Base-by-base conservation (phyloP, 805 yeast species). In the Priceomyces haplophilus region DNA sequence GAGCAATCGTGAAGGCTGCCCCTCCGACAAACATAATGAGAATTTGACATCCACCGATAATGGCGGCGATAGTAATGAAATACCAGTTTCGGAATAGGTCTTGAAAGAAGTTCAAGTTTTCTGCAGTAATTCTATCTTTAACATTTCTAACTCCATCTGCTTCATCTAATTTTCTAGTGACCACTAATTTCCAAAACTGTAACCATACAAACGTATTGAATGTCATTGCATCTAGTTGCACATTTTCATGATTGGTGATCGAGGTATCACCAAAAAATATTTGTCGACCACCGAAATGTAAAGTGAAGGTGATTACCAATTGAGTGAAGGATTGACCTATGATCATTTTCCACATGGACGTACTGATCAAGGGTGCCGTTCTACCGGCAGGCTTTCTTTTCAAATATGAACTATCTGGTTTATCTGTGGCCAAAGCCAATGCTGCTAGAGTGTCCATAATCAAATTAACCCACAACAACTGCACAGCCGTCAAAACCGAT, bases 391-490 rank as follows among this genome's bases (percentile, higher is more conserved):
- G 99, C 57, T 79, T 82, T 41, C 88, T 75, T 48, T 85, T 79
- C 58, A 93, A 71, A 34, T 88, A 82, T 32, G 83, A 77, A 37
- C 83, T 86, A 54, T 88, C 90, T 0, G 99, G 99, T 54, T 91
- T 90, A 61, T 93, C 99, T 3, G 99, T 93, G 5, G 99, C 99
- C 54, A 93, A 75, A 0, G 99, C 99, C 54, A 93, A 74, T 3
- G 99, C 99, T 3, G 99, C 99, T 49, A 93, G 76, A 0, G 99
- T 93, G 64, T 93, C 99, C 99, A 93, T 93, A 55, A 93, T 93
- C 63, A 93, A 74, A 64, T 93, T 93, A 39, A 93, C 97, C 99
- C 99, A 93, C 49, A 93, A 73, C 52, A 93, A 78, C 68, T 93
- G 99, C 36, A 93, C 99, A 0, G 99, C 99, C 21, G 98, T 91